Evolutionary conservation across 163 green algal species (phyloP), one percentile per base, ranked within the genome.

Genomic region (Scenedesmus sp.): DNA sequence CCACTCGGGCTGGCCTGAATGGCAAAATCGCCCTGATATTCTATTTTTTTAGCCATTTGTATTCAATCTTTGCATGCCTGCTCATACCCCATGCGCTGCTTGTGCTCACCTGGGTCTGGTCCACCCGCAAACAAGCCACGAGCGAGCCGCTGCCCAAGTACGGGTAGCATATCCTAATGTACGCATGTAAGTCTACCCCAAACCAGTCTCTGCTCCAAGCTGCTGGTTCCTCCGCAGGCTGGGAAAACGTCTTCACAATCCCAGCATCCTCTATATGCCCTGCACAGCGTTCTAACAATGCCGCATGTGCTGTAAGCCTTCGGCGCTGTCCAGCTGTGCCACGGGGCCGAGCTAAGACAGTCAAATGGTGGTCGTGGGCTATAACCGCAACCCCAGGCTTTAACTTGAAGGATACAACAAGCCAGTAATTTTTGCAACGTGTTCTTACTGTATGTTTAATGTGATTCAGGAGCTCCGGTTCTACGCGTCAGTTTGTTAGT

Each of bases 111-210:
- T 76, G 65, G 65, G 65, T 76, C 26, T 76, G 65, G 65, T 76
- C 65, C 65, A 76, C 65, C 65, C 65, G 65, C 40, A 76, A 22
- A 76, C 65, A 76, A 76, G 65, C 65, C 65, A 76, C 65, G 65
- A 76, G 65, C 65, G 65, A 76, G 65, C 65, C 65, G 65, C 65
- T 76, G 65, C 65, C 65, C 65, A 76, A 7, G 65, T 76, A 76
- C 65, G 65, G 65, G 65, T 76, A 76, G 65, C 65, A 76, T 76
- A 76, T 76, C 65, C 65, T 76, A 76, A 9, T 76, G 65, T 76
- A 30, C 65, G 40, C 65, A 76, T 76, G 18, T 76, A 76, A 40
- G 40, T 76, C 30, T 40, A 76, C 30, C 65, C 65, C 65, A 76
- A 76, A 40, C 20, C 65, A 76, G 30, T 40, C 65, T 76, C 65